Conservation (phyloP, 2,329 filamentous ascomycete species). For the Allantophomopsis lycopodina region DNA sequence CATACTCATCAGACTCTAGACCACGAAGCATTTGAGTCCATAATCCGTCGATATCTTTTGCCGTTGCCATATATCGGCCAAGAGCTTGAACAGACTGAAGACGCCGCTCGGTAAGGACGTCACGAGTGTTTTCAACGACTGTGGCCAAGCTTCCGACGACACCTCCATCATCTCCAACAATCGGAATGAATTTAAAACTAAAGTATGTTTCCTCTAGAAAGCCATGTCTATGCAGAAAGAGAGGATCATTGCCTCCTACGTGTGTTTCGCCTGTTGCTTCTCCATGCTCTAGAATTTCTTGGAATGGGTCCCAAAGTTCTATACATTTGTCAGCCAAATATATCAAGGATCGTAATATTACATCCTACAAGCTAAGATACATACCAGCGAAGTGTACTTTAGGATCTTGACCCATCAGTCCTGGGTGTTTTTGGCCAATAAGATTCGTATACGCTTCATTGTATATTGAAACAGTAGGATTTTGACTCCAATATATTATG, state of each 20-base stretch:
- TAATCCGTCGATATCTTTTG: conserved; percentile 18
- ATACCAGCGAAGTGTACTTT: conserved; percentile 17
- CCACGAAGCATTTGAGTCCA: conserved; percentile 14
- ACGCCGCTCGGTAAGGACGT: conserved; percentile 21
- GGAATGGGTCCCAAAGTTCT: conserved; percentile 19
- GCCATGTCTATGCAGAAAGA: conserved; percentile 18
- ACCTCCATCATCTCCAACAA: conserved; percentile 21
- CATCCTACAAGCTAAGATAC: no score
- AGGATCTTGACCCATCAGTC: conserved; percentile 19
- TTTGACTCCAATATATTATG: conserved; percentile 33
- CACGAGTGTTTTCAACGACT: conserved; percentile 20
- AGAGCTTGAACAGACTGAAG: conserved; percentile 21
- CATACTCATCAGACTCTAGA: conserved; percentile 12
- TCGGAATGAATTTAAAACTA: conserved; percentile 24
- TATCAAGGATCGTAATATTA: conserved; percentile 14
- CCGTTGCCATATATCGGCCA: conserved; percentile 14
- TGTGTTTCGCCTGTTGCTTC: conserved; percentile 11
- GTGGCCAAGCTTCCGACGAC: conserved; percentile 24
- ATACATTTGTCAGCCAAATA: conserved; percentile 26
- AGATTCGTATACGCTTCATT: conserved; percentile 20
- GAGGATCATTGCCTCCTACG: conserved; percentile 10
- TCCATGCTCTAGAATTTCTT: conserved; percentile 14
- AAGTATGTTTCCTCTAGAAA: conserved; percentile 22
- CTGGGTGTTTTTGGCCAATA: conserved; percentile 18
- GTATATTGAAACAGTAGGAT: conserved; percentile 18